Conservation (phyloP, 23 red algal species). For the Gracilaria gracilis region DNA sequence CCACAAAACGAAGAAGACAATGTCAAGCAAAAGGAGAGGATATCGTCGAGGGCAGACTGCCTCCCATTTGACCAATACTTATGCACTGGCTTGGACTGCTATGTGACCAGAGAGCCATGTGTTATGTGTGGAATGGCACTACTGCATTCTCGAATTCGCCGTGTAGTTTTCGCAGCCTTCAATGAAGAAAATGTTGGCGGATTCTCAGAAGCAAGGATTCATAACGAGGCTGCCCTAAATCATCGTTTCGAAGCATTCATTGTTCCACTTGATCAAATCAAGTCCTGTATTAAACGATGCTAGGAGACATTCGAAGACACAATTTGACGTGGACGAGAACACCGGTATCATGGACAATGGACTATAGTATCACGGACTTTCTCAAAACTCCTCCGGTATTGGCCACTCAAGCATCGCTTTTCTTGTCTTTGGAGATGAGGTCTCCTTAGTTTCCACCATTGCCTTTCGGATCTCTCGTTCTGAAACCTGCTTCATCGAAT, state of each 20-base stretch:
- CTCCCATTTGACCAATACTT: slow-evolving; percentile 78
- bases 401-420: slow-evolving; percentile 66
- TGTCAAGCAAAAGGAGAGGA: neutral
- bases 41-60: neutral
- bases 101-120: slow-evolving; percentile 86
- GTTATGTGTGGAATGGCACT: slow-evolving; percentile 93
- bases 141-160: slow-evolving; percentile 83
- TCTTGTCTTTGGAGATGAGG: slow-evolving; percentile 6
- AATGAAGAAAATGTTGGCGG: slow-evolving; percentile 61
- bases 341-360: neutral
- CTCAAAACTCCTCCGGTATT: slow-evolving; percentile 70
- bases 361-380: neutral
- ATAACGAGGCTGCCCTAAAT: slow-evolving; percentile 68
- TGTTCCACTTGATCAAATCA: slow-evolving; percentile 39
- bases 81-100: slow-evolving; percentile 88
- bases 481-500: slow-evolving; percentile 66
- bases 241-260: slow-evolving; percentile 85
- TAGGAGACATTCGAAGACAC: neutral
- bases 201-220: slow-evolving; percentile 64
- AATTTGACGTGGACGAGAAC: neutral
- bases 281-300: neutral
- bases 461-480: slow-evolving; percentile 74
- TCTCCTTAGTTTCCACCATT: slow-evolving; percentile 26
- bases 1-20: neutral
- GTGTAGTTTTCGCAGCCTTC: slow-evolving; percentile 64